Evolutionary conservation across 805 yeast genomes (phyloP).

Genomic region (Ogataea minuta): DNA sequence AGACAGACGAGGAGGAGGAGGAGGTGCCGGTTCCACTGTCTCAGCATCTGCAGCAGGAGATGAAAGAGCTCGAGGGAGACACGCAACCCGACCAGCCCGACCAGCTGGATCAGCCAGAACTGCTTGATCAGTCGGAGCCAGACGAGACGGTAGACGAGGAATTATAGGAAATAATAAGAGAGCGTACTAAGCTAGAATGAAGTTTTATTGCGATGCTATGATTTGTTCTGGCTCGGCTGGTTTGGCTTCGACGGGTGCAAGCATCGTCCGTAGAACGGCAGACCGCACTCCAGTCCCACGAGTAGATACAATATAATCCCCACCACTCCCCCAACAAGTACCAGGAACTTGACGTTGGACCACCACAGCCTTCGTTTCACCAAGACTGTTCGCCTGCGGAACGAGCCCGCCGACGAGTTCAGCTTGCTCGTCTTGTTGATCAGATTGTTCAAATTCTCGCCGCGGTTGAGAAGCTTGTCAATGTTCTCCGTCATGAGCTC

Average conservation of each 20-base stretch:
- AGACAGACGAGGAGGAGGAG: slow-evolving; percentile 15
- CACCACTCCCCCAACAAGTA: slow-evolving; percentile 26
- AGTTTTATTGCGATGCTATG: background rate
- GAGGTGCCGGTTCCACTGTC: slow-evolving; percentile 19
- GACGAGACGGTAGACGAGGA: slow-evolving; percentile 11
- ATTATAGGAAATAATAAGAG: background rate
- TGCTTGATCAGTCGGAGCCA: slow-evolving; percentile 14
- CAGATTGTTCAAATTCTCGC: slow-evolving; percentile 68
- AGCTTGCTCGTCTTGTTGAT: slow-evolving; percentile 79
- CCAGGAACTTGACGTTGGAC: slow-evolving; percentile 48
- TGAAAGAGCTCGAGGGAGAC: slow-evolving; percentile 29
- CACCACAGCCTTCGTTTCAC: slow-evolving; percentile 72
- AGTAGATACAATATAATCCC: slow-evolving; percentile 42
- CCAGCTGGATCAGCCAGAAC: slow-evolving; percentile 14
- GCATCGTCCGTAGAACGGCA: slow-evolving; percentile 46
- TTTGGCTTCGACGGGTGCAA: slow-evolving; percentile 32
- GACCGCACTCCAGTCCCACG: slow-evolving; percentile 53
- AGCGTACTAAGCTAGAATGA: background rate
- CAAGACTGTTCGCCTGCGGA: slow-evolving; percentile 64
- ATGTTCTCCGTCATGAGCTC: slow-evolving; percentile 71
- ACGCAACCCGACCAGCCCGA: slow-evolving; percentile 8
- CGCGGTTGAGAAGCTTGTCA: slow-evolving; percentile 69
- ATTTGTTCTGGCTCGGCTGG: slow-evolving; percentile 19
- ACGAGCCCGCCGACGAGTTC: slow-evolving; percentile 63
- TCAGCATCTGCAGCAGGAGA: slow-evolving; percentile 25